Percentiles rank a stretch among this genome's conserved stretches.
These are phyloP conservation scores for Myxozyma neglecta DNA, from an alignment of 805 yeast species.

Conservation along the genomic window DNA sequence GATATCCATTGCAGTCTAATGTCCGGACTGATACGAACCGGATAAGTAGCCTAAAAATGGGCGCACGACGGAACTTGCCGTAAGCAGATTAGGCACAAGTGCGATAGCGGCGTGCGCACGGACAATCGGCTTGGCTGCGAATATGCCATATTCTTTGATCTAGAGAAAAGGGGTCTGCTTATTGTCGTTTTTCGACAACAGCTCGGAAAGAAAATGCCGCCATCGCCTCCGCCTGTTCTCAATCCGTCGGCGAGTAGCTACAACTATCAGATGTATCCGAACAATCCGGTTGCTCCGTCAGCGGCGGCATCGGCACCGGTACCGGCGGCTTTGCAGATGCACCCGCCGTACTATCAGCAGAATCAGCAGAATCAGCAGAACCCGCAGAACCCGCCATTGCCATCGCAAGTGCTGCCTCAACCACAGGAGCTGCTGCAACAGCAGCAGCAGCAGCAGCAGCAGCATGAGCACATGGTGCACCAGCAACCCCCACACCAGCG, in stretches of 20 bases:
- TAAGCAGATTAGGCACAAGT: not conserved
- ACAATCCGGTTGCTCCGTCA: not conserved
- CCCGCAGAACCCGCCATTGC: not conserved
- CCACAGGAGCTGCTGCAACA: not conserved
- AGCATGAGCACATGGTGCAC: slow-evolving; percentile 2
- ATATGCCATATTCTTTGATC: not conserved
- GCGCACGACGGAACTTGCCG: slow-evolving; percentile 2
- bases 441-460: slow-evolving; percentile 1
- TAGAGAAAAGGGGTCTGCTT: not conserved
- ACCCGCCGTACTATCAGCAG: not conserved
- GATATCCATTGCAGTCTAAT: not conserved
- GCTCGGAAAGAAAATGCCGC: not conserved
- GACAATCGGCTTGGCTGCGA: not conserved
- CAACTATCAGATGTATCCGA: slow-evolving; percentile 3
- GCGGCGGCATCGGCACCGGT: too few species aligned
- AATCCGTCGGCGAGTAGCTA: not conserved
- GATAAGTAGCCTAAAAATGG: not conserved
- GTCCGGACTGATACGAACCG: not conserved
- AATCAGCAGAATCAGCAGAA: slow-evolving; percentile 4
- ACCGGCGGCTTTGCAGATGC: not conserved
- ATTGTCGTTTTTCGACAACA: too few species aligned
- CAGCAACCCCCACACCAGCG: slow-evolving; percentile 11
- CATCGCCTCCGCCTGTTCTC: slow-evolving; percentile 1
- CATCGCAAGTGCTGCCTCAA: slow-evolving; percentile 1
- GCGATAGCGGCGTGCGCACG: not conserved